Evolutionary conservation across 2,329 filamentous ascomycete species (phyloP), one percentile per base, ranked within the genome.

Genomic region (Magnaporthiopsis incrustans): DNA sequence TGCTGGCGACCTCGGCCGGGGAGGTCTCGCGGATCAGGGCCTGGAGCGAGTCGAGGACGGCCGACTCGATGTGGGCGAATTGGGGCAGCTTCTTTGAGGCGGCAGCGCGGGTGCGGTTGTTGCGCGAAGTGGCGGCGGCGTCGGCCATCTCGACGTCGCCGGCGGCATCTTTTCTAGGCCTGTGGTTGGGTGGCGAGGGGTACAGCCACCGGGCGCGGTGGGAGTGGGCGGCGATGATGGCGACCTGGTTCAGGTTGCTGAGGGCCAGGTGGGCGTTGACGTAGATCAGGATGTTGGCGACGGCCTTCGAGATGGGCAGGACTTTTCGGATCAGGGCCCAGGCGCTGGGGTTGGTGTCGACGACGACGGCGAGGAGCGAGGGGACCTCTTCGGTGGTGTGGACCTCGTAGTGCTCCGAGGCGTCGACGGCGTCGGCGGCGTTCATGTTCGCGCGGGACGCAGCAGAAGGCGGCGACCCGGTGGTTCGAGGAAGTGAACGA

Each of bases 321-420:
- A 85, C 85, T 64, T 86, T 78, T 66, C 88, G 82, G 59, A 98
- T 85, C 66, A 91, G 82, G 8, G 91, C 87, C 95, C 95, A 80
- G 70, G 95, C 93, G 70, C 93, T 90, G 2, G 95, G 95, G 74
- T 99, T 99, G 32, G 94, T 97, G 79, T 99, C 95, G 78, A 99
- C 85, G 72, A 99, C 83, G 71, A 99, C 88, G 69, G 92, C 89
- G 63, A 97, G 86, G 50, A 99, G 87, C 18, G 94, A 96, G 0
- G 95, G 91, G 6, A 83, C 79, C 67, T 85, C 83, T 64, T 81
- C 82, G 62, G 77, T 77, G 67, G 78, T 78, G 70, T 81, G 78
- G 64, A 79, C 76, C 75, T 85, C 81, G 75, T 86, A 86, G 76
- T 86, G 84, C 65, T 84, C 81, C 63, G 84, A 86, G 70, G 81